These are phyloP conservation scores for Tetrapisispora nanseiensis DNA, from an alignment of 805 yeast genomes.

Conservation along the genomic window DNA sequence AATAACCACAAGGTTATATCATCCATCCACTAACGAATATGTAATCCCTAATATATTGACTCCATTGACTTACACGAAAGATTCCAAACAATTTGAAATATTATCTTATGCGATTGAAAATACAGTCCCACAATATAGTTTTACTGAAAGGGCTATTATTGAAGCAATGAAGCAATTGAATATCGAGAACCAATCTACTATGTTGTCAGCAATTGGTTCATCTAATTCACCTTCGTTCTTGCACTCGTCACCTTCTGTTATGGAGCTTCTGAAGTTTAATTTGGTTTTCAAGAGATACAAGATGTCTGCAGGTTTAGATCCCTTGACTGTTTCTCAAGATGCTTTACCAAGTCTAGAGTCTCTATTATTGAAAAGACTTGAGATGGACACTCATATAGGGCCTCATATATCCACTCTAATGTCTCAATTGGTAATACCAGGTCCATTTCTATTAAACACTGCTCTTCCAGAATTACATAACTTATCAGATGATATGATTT, in stretches of 20 bases:
- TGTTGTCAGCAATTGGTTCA: conserved; percentile 24
- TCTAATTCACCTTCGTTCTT: conserved; percentile 26
- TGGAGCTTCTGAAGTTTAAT: conserved; percentile 48
- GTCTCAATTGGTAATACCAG: conserved; percentile 54
- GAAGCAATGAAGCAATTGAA: conserved; percentile 22
- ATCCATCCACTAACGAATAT: conserved; percentile 19
- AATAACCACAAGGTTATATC: conserved; percentile 14
- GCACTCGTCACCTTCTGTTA: conserved; percentile 27
- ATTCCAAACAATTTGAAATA: conserved; percentile 22
- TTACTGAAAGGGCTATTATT: conserved; percentile 25
- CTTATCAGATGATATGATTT: conserved; percentile 76
- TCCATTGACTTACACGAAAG: conserved; percentile 21
- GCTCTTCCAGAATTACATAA: conserved; percentile 62
- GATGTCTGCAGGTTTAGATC: conserved; percentile 29
- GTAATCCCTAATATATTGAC: conserved; percentile 10
- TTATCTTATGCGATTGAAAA: conserved; percentile 20
- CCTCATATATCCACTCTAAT: conserved; percentile 33
- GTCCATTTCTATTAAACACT: conserved; percentile 38
- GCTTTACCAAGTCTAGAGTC: conserved; percentile 31
- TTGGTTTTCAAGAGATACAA: conserved; percentile 39
- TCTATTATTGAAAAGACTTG: conserved; percentile 39
- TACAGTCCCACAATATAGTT: conserved; percentile 26
- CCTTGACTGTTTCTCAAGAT: conserved; percentile 20
- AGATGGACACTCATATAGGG: conserved; percentile 34
- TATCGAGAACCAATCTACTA: conserved; percentile 13